Conservation (phyloP, 345 rosid species). For the Eutrema yunnanense region DNA sequence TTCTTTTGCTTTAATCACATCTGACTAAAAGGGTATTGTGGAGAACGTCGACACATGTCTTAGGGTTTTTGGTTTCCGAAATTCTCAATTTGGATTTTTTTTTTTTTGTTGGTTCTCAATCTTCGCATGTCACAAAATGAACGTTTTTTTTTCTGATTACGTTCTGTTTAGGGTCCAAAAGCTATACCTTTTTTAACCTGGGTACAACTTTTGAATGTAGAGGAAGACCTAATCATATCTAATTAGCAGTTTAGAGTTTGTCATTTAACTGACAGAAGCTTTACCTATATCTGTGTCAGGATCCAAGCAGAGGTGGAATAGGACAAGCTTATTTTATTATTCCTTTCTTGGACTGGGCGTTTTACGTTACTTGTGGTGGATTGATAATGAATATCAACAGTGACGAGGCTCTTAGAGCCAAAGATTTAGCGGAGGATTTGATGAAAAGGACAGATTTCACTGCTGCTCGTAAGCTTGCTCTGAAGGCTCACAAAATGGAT, state of each 20-base stretch:
- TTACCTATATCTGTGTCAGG: neutral
- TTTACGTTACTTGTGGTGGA: slow-evolving; percentile 12
- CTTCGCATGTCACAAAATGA: neutral
- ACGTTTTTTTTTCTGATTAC: neutral
- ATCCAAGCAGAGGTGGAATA: slow-evolving; percentile 3
- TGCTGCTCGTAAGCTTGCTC: slow-evolving; percentile 57
- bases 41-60: neutral
- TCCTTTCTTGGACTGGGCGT: neutral
- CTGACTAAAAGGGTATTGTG: neutral
- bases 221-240: no score
- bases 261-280: neutral
- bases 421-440: slow-evolving; percentile 55
- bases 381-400: slow-evolving; percentile 67
- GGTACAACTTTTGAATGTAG: no score
- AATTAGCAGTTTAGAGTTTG: neutral
- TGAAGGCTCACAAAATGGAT: slow-evolving; percentile 62
- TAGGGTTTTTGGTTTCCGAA: slow-evolving; percentile 8
- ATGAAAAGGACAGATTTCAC: slow-evolving; percentile 58
- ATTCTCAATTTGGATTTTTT: neutral
- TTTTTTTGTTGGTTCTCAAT: neutral
- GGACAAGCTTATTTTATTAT: neutral
- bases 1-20: neutral
- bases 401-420: slow-evolving; percentile 90
- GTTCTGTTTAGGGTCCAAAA: neutral
- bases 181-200: neutral